A percentile compares a stretch with the other conserved stretches of the same genome.
Evolutionary conservation across 2,329 filamentous ascomycete genomes (phyloP).

Genomic region (Beauveria bassiana): DNA sequence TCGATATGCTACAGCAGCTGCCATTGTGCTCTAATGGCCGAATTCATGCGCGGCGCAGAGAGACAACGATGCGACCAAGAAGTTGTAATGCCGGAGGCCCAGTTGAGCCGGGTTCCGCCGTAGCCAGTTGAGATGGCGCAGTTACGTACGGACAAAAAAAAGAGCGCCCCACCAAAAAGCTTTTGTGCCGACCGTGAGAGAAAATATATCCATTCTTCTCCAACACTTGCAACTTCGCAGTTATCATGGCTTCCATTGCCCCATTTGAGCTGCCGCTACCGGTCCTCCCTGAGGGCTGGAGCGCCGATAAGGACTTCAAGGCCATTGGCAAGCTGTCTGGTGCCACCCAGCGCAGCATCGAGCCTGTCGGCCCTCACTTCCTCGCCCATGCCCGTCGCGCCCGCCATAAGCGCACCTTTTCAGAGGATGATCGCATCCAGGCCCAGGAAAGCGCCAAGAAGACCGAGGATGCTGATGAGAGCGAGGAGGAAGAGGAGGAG

Average conservation of each 20-base stretch:
- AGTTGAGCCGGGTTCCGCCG: slow-evolving; percentile 19
- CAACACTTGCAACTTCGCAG: slow-evolving; percentile 15
- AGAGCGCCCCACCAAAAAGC: slow-evolving; percentile 7
- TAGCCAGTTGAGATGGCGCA: background rate
- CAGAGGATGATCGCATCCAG: slow-evolving; percentile 95
- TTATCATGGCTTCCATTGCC: slow-evolving; percentile 55
- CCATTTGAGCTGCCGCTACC: slow-evolving; percentile 62
- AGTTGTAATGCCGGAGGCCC: slow-evolving; percentile 13
- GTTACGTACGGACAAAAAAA: background rate
- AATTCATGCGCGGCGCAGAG: background rate
- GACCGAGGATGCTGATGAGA: slow-evolving; percentile 81
- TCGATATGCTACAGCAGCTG: slow-evolving; percentile 70
- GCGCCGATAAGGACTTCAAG: slow-evolving; percentile 88
- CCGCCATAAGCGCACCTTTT: slow-evolving; percentile 95
- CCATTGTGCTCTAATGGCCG: slow-evolving; percentile 39
- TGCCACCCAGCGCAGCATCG: slow-evolving; percentile 78
- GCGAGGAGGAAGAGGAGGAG: slow-evolving; percentile 89
- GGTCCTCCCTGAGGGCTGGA: slow-evolving; percentile 71
- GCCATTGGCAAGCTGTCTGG: slow-evolving; percentile 66
- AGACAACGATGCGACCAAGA: background rate
- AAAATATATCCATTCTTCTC: slow-evolving; percentile 6
- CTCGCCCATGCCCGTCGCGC: slow-evolving; percentile 93
- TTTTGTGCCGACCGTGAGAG: background rate
- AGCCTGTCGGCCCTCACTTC: slow-evolving; percentile 96
- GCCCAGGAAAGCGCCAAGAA: slow-evolving; percentile 93